These are phyloP conservation scores for Sordaria brevicollis DNA, from an alignment of 495 filamentous ascomycete species.

Conservation along the genomic window DNA sequence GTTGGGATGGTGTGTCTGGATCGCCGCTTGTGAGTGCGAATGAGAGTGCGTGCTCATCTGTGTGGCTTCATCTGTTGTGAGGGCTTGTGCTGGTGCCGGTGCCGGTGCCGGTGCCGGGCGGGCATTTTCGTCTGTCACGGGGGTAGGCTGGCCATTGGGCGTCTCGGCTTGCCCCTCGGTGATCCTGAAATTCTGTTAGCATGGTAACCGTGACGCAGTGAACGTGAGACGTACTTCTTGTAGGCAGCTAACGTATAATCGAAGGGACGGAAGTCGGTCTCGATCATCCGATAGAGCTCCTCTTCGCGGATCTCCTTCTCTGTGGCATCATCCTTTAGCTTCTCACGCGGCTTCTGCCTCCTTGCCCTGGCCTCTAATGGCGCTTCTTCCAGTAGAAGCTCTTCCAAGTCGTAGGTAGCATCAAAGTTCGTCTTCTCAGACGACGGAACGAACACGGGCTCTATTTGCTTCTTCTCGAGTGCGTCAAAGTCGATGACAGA, in stretches of 20 bases:
- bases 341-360: conserved; percentile 84
- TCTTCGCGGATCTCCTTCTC: conserved; percentile 92
- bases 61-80: conserved; percentile 34
- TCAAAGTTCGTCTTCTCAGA: conserved; percentile 99
- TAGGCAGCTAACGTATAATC: conserved; percentile 78
- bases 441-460: conserved; percentile 84
- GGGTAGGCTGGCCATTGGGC: not conserved
- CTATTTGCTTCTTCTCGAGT: conserved; percentile 78
- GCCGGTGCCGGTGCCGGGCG: too few species aligned
- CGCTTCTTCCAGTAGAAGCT: conserved; percentile 87
- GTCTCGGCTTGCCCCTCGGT: conserved; percentile 4
- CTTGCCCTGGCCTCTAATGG: conserved; percentile 87
- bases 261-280: conserved; percentile 89
- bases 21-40: conserved; percentile 8
- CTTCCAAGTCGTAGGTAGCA: conserved; percentile 94
- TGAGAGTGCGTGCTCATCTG: not conserved
- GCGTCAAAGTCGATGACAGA: conserved; percentile 72
- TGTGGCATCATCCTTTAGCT: conserved; percentile 86
- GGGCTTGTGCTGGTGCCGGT: too few species aligned
- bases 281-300: conserved; percentile 87
- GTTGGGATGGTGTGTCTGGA: conserved; percentile 5
- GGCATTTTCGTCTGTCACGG: conserved; percentile 7
- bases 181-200: conserved; percentile 11
- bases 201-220: not conserved
- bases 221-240: conserved; percentile 38